phyloP scores from a whole-genome alignment of 1,139 yeast species.

The Pichia sp. region DNA sequence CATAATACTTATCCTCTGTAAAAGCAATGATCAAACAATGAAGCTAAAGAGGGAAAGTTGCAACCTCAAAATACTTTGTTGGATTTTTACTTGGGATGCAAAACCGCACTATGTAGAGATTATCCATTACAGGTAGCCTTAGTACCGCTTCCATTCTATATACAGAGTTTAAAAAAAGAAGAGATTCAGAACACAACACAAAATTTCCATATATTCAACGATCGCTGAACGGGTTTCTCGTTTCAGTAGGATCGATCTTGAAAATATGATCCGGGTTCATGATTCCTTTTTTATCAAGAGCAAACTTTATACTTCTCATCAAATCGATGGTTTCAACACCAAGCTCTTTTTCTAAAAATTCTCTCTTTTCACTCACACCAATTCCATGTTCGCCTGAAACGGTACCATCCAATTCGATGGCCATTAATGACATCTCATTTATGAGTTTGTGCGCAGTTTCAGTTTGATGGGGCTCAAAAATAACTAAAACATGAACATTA shows the following conservation, averaged over 20 bases:
- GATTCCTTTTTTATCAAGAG: constrained; percentile 65
- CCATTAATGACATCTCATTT: constrained; percentile 60
- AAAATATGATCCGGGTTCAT: constrained; percentile 77
- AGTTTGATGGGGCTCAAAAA: constrained; percentile 43
- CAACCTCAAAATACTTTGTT: too few relatives aligned
- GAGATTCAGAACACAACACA: too few relatives aligned
- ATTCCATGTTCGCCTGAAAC: constrained; percentile 91
- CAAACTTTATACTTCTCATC: constrained; percentile 68
- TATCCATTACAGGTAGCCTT: too few relatives aligned
- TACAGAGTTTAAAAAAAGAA: too few relatives aligned
- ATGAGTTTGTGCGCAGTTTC: constrained; percentile 46
- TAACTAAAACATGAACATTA: constrained; percentile 73
- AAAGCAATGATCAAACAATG: too few relatives aligned
- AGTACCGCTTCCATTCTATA: too few relatives aligned
- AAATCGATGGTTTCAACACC: constrained; percentile 59
- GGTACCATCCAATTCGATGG: constrained; percentile 63
- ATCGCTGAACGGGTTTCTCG: constrained; percentile 1
- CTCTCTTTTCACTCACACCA: constrained; percentile 66
- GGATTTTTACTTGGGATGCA: too few relatives aligned
- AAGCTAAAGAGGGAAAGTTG: too few relatives aligned
- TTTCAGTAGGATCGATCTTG: constrained; percentile 42
- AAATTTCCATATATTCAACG: too few relatives aligned
- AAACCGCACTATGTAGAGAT: too few relatives aligned
- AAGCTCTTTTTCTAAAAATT: constrained; percentile 53
- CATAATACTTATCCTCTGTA: too few relatives aligned